These are phyloP conservation scores for Suhomyces ambrosiae DNA, from an alignment of 1,139 yeast genomes.

Conservation along the genomic window DNA sequence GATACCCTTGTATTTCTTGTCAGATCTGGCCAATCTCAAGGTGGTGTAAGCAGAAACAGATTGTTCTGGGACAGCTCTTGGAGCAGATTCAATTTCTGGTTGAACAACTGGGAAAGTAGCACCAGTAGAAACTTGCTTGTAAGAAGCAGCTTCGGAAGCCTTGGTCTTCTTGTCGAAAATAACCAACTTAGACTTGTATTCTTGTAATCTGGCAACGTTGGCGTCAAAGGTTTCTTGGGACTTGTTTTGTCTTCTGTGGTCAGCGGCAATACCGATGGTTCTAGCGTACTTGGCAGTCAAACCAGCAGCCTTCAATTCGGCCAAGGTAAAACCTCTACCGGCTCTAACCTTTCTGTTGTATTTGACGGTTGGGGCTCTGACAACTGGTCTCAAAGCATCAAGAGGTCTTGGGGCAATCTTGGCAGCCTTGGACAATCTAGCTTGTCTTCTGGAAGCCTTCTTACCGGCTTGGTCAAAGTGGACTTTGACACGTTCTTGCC, in stretches of 20 bases:
- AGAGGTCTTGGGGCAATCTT: conserved; percentile 96
- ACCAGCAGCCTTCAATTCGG: conserved; percentile 98
- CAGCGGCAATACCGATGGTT: conserved; percentile 98
- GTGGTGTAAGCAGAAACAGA: conserved; percentile 95
- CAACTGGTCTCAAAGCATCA: conserved; percentile 95
- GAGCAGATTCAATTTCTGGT: conserved; percentile 67
- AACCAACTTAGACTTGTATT: conserved; percentile 94
- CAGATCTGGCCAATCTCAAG: conserved; percentile 92
- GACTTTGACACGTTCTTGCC: conserved; percentile 99
- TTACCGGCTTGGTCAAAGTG: conserved; percentile 99
- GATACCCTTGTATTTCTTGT: conserved; percentile 90
- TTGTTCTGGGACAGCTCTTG: conserved; percentile 87
- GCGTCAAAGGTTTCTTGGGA: conserved; percentile 92
- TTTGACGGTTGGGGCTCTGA: conserved; percentile 97
- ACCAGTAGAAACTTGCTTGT: conserved; percentile 76
- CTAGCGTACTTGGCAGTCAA: conserved; percentile 94
- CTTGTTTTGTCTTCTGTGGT: conserved; percentile 99
- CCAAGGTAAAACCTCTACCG: conserved; percentile 98
- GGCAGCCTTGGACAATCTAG: conserved; percentile 95
- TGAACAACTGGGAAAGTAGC: conserved; percentile 93
- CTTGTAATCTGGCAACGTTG: conserved; percentile 95
- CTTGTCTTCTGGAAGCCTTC: conserved; percentile 94
- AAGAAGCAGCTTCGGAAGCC: conserved; percentile 68
- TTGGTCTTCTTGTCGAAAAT: conserved; percentile 89
- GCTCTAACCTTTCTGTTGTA: conserved; percentile 99